Evolutionary conservation across 352 stramenopile genomes (phyloP).

Genomic region (Pythium rhizo-oryzae): DNA sequence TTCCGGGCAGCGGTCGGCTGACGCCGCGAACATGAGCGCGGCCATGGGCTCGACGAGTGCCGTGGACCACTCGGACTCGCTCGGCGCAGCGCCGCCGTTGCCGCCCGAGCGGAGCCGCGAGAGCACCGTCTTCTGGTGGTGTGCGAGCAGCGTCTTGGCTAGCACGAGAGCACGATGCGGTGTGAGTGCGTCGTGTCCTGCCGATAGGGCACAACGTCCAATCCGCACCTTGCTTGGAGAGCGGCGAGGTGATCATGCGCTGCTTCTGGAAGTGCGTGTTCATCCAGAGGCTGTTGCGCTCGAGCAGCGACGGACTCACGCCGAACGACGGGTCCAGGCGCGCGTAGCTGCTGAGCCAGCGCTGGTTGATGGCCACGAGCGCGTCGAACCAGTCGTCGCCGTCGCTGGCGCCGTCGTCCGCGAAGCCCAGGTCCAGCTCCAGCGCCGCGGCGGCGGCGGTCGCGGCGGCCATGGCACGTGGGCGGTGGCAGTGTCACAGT

Average conservation of each 20-base stretch:
- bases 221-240: conserved; percentile 52
- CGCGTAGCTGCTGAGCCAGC: conserved; percentile 68
- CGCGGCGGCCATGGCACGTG: background rate
- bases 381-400: conserved; percentile 49
- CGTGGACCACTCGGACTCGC: conserved; percentile 56
- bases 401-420: conserved; percentile 37
- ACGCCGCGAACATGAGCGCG: conserved; percentile 64
- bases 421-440: conserved; percentile 44
- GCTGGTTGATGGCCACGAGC: conserved; percentile 62
- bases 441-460: conserved; percentile 24
- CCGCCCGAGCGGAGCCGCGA: conserved; percentile 40
- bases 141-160: conserved; percentile 59
- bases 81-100: conserved; percentile 29
- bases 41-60: conserved; percentile 57
- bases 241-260: conserved; percentile 64
- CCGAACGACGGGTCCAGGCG: conserved; percentile 56
- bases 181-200: background rate
- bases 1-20: conserved; percentile 62
- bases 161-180: background rate
- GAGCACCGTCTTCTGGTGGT: conserved; percentile 50
- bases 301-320: conserved; percentile 54
- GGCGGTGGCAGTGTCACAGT: background rate
- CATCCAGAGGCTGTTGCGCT: conserved; percentile 80
- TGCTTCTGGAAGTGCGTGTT: conserved; percentile 84
- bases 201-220: background rate